Base-by-base conservation (phyloP, 2,329 filamentous ascomycete species). In the Fusarium musae region DNA sequence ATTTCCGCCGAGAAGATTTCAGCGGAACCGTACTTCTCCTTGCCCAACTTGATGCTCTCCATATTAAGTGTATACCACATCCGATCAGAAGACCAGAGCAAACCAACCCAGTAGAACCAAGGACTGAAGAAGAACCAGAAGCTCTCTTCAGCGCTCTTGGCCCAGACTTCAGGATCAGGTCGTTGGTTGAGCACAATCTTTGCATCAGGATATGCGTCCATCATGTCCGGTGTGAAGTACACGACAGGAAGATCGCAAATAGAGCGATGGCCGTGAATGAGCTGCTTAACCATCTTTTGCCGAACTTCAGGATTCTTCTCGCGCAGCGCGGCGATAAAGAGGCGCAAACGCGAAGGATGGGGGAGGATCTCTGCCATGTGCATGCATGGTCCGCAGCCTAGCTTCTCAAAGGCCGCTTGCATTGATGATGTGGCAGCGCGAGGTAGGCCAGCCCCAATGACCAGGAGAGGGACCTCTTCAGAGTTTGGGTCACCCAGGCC, bases 161-260 rank as follows among this genome's bases (percentile, higher is more conserved):
- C 72, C 80, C 81, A 83, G 2, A 69, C 61, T 10, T 68, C 64
- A 16, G 75, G 70, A 30, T 75, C 72, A 1, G 74, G 67, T 16
- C 80, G 78, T 21, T 75, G 72, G 19, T 83, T 83, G 3, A 83
- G 62, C 0, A 83, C 70, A 9, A 83, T 54, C 3, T 74, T 69
- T 2, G 79, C 80, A 6, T 82, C 79, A 0, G 81, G 81, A 11
- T 81, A 83, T 73, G 82, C 79, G 36, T 84, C 82, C 80, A 83
- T 82, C 40, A 84, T 65, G 43, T 83, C 82, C 15, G 80, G 77
- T 0, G 78, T 69, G 66, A 84, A 83, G 44, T 74, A 73, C 8
- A 79, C 72, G 3, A 74, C 78, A 1, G 82, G 81, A 17, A 82
- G 77, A 56, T 83, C 73, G 43, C 76, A 71, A 2, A 77, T 70